Evolutionary conservation across 352 stramenopile species (phyloP).

Genomic region (Thalassiosira exigua): DNA sequence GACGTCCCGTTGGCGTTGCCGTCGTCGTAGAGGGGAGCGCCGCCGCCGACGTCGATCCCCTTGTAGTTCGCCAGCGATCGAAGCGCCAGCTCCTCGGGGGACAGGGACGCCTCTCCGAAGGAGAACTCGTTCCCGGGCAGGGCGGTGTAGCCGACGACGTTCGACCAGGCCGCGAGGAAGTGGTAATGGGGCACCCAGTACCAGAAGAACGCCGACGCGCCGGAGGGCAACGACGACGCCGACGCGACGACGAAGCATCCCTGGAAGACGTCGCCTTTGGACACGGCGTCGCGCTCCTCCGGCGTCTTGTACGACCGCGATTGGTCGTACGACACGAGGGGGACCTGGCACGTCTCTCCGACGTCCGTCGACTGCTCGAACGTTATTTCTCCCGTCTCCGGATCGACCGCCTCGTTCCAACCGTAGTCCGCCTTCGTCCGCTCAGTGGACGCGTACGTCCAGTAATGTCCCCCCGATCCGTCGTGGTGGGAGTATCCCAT

Average conservation of each 20-base stretch:
- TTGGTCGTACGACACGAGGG: constrained; percentile 53
- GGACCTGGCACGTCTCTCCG: constrained; percentile 46
- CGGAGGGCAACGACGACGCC: constrained; percentile 12
- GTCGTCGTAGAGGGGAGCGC: constrained; percentile 15
- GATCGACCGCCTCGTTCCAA: neutral
- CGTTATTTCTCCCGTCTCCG: constrained; percentile 2
- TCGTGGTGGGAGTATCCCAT: neutral
- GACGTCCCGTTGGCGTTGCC: constrained; percentile 41
- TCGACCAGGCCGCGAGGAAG: constrained; percentile 56
- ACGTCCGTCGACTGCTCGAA: too few species aligned
- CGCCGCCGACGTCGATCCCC: neutral
- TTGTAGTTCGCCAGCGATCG: constrained; percentile 33
- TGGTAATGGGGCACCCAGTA: constrained; percentile 66
- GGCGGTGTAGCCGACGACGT: constrained; percentile 66
- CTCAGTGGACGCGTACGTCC: constrained; percentile 38
- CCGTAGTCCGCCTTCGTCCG: neutral
- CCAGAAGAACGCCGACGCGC: constrained; percentile 33
- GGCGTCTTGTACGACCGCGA: constrained; percentile 26
- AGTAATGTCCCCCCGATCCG: constrained; percentile 21
- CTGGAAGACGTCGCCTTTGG: constrained; percentile 58
- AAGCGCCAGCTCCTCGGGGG: constrained; percentile 53
- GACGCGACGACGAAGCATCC: constrained; percentile 33
- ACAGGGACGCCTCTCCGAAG: constrained; percentile 44
- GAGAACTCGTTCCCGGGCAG: constrained; percentile 60
- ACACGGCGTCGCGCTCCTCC: constrained; percentile 40